Base-by-base conservation (phyloP, 2,329 filamentous ascomycete genomes). In the Botryotinia convoluta region DNA sequence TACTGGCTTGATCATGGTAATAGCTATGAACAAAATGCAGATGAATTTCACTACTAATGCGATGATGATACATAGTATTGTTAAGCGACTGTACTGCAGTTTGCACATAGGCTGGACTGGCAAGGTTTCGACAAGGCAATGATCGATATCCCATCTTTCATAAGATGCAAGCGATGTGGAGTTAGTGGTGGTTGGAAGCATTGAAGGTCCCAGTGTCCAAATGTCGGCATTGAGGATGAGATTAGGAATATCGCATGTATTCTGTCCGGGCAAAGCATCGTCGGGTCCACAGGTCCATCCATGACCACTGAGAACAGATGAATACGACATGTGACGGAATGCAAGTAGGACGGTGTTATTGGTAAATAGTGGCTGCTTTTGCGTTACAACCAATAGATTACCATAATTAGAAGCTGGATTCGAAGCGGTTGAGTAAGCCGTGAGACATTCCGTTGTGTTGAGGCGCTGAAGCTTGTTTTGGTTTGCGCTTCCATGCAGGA, bases 211-310 rank as follows among this genome's bases (percentile, higher is more conserved):
- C 14, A 77, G 70, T 35, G 69, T 77, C 77, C 77, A 78, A 35
- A 44, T 69, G 9, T 72, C 51, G 32, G 76, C 70, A 65, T 75
- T 73, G 4, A 72, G 68, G 14, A 74, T 75, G 22, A 78, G 26
- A 22, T 74, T 57, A 45, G 68, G 44, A n/a, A 74, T 76, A 39
- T 75, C 73, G 32, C 77, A 78, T 39, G 75, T 72, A 42, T 74
- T 74, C 7, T 75, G 72, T n/a, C 77, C 75, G 3, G 69, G 71
- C 22, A 74, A 45, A 10, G 77, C 70, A 20, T 77, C 70, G 7
- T 75, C 54, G 0, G 76, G 71, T 37, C 72, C 73, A 59, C 77
- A 78, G 16, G 77, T 74, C 77, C 77, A 78, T 37, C 74, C 75
- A 51, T 76, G 74, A 1, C 69, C 76, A n/a, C 74, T 77, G 61